Conservation (phyloP, 345 rosid species). For the Rhodamnia rubescens region DNA sequence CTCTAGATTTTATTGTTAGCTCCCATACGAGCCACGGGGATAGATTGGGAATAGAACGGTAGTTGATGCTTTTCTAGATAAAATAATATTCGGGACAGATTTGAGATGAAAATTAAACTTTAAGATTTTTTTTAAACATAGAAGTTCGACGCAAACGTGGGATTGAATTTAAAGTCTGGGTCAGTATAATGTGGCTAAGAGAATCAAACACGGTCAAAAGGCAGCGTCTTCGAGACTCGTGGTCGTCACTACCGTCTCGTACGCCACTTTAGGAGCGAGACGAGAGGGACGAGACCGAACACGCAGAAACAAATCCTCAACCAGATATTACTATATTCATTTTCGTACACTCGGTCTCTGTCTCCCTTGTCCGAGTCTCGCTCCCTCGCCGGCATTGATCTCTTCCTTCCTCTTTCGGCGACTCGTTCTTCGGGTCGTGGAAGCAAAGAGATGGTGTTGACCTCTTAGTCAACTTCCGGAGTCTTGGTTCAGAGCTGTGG, state of each 20-base stretch:
- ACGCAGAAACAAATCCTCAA: neutral
- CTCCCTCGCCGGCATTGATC: neutral
- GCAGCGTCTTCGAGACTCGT: neutral
- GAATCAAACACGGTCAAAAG: neutral
- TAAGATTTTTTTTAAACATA: too few species aligned
- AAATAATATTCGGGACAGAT: too few species aligned
- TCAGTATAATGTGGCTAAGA: neutral
- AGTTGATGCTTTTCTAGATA: too few species aligned
- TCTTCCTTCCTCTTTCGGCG: neutral
- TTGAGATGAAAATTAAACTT: too few species aligned
- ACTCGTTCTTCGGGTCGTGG: neutral
- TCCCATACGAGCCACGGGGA: too few species aligned
- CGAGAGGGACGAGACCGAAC: neutral
- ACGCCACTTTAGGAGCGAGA: neutral
- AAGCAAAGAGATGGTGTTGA: neutral
- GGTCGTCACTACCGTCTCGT: neutral
- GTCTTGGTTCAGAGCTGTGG: neutral
- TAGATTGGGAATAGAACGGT: too few species aligned
- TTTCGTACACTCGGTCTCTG: neutral
- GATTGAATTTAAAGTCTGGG: too few species aligned
- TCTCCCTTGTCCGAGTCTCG: neutral
- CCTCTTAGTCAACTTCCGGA: neutral
- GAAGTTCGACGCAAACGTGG: too few species aligned
- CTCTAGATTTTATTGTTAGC: too few species aligned
- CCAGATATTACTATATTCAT: neutral